These are phyloP conservation scores for Citrullus amarus DNA, from an alignment of 306 rosid species.

Conservation along the genomic window DNA sequence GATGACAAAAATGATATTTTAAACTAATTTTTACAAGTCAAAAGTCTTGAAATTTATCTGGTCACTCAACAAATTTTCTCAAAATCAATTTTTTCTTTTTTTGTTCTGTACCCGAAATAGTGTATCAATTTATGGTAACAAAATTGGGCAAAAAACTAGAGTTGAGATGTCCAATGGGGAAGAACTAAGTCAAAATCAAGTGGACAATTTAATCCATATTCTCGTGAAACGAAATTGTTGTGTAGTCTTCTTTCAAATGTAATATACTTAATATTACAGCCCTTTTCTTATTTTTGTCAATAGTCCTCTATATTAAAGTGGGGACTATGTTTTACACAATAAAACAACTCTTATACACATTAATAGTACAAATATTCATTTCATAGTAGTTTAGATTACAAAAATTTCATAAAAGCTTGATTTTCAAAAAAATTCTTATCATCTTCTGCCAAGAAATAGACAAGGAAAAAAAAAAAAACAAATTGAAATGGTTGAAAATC, in stretches of 20 bases:
- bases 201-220: not conserved
- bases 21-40: too few relatives aligned
- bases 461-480: too few relatives aligned
- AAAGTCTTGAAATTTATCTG: not conserved
- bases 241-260: not conserved
- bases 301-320: not conserved
- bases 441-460: not conserved
- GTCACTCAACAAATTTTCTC: not conserved
- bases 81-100: not conserved
- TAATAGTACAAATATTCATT: not conserved
- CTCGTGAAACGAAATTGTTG: not conserved
- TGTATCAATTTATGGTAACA: not conserved
- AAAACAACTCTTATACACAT: not conserved
- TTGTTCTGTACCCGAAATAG: not conserved
- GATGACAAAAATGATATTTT: too few relatives aligned
- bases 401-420: not conserved
- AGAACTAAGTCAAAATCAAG: not conserved
- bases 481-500: not conserved
- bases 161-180: not conserved
- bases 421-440: not conserved
- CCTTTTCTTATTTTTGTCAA: not conserved
- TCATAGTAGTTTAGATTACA: not conserved
- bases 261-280: not conserved
- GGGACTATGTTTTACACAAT: not conserved
- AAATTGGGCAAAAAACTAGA: not conserved